Base-by-base conservation (phyloP, 1,284 basidiomycete genomes). In the Ceratobasidium papillatum region DNA sequence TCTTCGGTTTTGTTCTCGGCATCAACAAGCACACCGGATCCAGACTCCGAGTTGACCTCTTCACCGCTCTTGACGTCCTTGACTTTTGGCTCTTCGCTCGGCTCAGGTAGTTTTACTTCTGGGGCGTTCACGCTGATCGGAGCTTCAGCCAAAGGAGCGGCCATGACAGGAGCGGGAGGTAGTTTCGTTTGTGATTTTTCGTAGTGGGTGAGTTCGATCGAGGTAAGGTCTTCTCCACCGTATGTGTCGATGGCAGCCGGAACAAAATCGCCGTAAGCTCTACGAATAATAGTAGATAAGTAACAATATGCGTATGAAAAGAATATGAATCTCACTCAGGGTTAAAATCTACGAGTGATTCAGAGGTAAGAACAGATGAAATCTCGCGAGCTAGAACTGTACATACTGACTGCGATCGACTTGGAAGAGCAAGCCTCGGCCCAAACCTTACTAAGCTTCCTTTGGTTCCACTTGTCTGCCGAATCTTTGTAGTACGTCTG, bases 371-470 rank as follows among this genome's bases (percentile, higher is more conserved):
- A n/a, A n/a, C n/a, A n/a, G n/a, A n/a, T n/a, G n/a, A n/a, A n/a
- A n/a, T n/a, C n/a, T 45, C 12, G 12, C 14, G n/a, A 34, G 14
- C 49, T 1, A 56, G 30, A n/a, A 52, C 3, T 1, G 30, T 17
- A 75, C 76, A 14, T 75, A 76, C 76, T 76, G 30, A 45, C 58
- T 38, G 74, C 76, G 7, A 76, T 75, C 19, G 74, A 71, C 68
- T 64, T 66, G 25, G 65, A 64, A 12, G 45, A 17, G 25, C 66
- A 68, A 41, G 64, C 62, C 63, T 76, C 59, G 30, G 74, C 64
- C 74, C 68, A 72, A 25, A 75, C 74, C 34, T 71, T 75, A 14
- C 64, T 71, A 12, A 76, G 58, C 68, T 76, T 76, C 11, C 76
- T 45, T n/a, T 43, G 62, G 32, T 76, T 74, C 76, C 76, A 76